Evolutionary conservation across 2,329 filamentous ascomycete genomes (phyloP).

Genomic region (Colletotrichum agaves): DNA sequence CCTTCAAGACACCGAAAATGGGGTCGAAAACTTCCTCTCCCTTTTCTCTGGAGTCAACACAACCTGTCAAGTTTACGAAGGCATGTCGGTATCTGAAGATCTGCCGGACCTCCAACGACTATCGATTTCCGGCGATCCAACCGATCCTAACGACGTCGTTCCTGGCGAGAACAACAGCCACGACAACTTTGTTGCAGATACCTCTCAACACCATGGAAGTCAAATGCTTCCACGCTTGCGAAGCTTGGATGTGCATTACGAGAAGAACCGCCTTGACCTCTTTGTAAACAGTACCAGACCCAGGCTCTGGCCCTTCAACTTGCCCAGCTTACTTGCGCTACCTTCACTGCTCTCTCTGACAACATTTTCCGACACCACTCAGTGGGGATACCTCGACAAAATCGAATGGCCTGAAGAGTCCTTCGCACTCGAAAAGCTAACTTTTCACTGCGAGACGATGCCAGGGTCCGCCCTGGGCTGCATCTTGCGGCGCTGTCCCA

Average conservation of each 20-base stretch:
- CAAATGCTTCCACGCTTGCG: background rate
- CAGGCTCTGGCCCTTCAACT: background rate
- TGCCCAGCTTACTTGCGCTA: conserved; percentile 1
- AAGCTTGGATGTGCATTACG: background rate
- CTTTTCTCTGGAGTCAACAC: background rate
- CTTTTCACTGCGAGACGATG: background rate
- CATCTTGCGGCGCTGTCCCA: background rate
- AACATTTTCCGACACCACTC: background rate
- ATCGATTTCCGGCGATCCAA: background rate
- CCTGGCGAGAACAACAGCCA: background rate
- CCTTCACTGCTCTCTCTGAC: background rate
- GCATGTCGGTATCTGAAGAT: too few species aligned
- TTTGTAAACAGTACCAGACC: background rate
- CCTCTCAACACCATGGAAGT: too few species aligned
- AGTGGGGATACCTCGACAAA: conserved; percentile 2
- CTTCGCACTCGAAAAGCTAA: background rate
- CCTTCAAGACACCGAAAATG: background rate
- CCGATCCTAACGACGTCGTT: background rate
- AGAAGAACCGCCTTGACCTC: background rate
- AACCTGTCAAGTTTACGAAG: background rate
- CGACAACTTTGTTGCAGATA: background rate
- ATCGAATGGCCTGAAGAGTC: background rate
- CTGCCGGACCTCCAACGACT: too few species aligned
- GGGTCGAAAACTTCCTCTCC: background rate
- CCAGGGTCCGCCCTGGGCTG: background rate